These are phyloP conservation scores for Phytopythium aichiense DNA, from an alignment of 352 stramenopile species.

Conservation along the genomic window DNA sequence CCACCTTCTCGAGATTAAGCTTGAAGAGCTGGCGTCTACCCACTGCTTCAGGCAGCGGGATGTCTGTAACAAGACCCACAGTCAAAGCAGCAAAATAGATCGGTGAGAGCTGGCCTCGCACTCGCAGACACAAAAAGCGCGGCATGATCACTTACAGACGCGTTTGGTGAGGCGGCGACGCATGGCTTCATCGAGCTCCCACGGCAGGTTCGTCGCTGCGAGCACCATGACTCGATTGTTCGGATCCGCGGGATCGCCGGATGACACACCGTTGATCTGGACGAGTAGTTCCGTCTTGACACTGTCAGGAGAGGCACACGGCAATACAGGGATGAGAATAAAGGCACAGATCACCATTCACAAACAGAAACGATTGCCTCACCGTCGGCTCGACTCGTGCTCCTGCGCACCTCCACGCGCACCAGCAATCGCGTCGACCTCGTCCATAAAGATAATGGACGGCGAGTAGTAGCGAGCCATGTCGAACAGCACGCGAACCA, in stretches of 20 bases:
- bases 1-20: conserved; percentile 72
- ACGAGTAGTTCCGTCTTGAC: conserved; percentile 98
- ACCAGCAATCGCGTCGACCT: conserved; percentile 94
- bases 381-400: conserved; percentile 82
- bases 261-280: conserved; percentile 95
- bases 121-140: conserved; percentile 56
- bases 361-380: not conserved
- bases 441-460: conserved; percentile 98
- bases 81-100: not conserved
- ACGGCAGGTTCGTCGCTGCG: conserved; percentile 95
- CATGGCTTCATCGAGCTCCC: conserved; percentile 96
- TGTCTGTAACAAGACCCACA: conserved; percentile 15
- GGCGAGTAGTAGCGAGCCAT: conserved; percentile 97
- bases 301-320: conserved; percentile 17
- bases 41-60: conserved; percentile 48
- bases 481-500: conserved; percentile 97
- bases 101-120: not conserved
- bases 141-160: conserved; percentile 70
- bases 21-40: conserved; percentile 70
- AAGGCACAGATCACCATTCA: too few species aligned
- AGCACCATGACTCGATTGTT: conserved; percentile 88
- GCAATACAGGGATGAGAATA: not conserved
- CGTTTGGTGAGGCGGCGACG: conserved; percentile 94
- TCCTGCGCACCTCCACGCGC: conserved; percentile 70
- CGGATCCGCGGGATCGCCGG: conserved; percentile 28